These are phyloP conservation scores for Syncephalastrum monosporum DNA, from an alignment of 371 early-diverging fungal genomes.

Conservation along the genomic window DNA sequence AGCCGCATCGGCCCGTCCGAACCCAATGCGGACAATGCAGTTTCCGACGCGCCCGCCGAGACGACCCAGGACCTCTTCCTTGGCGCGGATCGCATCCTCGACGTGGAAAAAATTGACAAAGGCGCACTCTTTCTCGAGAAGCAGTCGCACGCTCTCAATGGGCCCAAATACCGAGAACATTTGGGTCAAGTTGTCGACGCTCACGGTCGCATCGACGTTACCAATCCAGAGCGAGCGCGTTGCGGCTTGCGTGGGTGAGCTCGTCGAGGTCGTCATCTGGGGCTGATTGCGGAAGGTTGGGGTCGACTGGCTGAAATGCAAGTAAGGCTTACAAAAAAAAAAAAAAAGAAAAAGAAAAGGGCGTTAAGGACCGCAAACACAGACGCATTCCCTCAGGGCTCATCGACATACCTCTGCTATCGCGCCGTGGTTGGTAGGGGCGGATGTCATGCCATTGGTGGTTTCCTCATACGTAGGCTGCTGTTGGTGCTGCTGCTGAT, in stretches of 20 bases:
- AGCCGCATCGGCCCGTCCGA: constrained; percentile 84
- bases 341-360: background rate
- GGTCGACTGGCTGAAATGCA: constrained; percentile 36
- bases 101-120: constrained; percentile 88
- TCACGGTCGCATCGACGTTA: constrained; percentile 81
- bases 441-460: constrained; percentile 9
- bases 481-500: constrained; percentile 3
- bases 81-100: constrained; percentile 88
- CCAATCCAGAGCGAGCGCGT: constrained; percentile 95
- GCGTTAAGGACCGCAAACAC: background rate
- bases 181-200: constrained; percentile 76
- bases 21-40: constrained; percentile 86
- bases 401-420: constrained; percentile 16
- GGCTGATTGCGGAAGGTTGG: constrained; percentile 29
- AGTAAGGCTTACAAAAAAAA: constrained; percentile 19
- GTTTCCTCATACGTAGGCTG: constrained; percentile 4
- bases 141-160: constrained; percentile 89
- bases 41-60: constrained; percentile 76
- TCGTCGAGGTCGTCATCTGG: constrained; percentile 18
- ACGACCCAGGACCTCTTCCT: constrained; percentile 78
- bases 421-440: constrained; percentile 9
- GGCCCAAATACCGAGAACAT: constrained; percentile 89
- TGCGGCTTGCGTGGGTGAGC: constrained; percentile 46
- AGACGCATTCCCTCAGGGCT: background rate
- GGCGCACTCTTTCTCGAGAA: constrained; percentile 95